A percentile compares a stretch with the other conserved stretches of the same genome.
Evolutionary conservation across 495 filamentous ascomycete genomes (phyloP).

Genomic region (Neurospora sp.): DNA sequence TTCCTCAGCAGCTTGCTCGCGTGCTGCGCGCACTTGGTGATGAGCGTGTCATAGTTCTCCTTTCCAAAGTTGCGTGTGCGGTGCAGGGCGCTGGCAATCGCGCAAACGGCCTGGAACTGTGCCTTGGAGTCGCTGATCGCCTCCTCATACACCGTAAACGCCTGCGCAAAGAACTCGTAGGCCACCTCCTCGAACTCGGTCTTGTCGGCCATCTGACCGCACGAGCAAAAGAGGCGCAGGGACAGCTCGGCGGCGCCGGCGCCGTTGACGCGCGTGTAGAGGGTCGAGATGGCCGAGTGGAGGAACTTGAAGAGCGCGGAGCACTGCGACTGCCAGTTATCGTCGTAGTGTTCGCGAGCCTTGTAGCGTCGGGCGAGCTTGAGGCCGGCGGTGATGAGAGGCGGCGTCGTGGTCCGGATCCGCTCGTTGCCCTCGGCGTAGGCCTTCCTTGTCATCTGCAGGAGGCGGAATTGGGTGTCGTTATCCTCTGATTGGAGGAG

Average conservation of each 20-base stretch:
- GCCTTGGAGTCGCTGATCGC: slow-evolving; percentile 87
- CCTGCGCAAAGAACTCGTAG: slow-evolving; percentile 98
- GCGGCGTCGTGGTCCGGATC: slow-evolving; percentile 89
- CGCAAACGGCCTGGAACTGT: slow-evolving; percentile 94
- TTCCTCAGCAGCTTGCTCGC: slow-evolving; percentile 97
- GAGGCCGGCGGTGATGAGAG: slow-evolving; percentile 80
- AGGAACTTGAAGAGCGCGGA: slow-evolving; percentile 90
- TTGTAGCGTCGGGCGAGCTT: slow-evolving; percentile 88
- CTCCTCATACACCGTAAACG: slow-evolving; percentile 97
- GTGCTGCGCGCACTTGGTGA: slow-evolving; percentile 93
- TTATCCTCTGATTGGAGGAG: slow-evolving; percentile 75
- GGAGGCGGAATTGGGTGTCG: slow-evolving; percentile 86
- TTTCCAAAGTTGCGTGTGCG: slow-evolving; percentile 78
- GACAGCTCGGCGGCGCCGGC: slow-evolving; percentile 74
- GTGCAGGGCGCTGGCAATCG: slow-evolving; percentile 84
- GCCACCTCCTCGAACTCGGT: slow-evolving; percentile 89
- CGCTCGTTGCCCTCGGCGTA: slow-evolving; percentile 91
- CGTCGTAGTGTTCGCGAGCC: slow-evolving; percentile 82
- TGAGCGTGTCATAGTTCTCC: slow-evolving; percentile 97
- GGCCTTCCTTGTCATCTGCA: slow-evolving; percentile 80
- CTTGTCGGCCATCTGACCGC: slow-evolving; percentile 88
- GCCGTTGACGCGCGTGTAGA: slow-evolving; percentile 74
- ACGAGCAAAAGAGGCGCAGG: slow-evolving; percentile 80
- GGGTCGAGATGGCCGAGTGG: slow-evolving; percentile 73
- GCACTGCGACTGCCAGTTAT: slow-evolving; percentile 87